A percentile compares a stretch with the other conserved stretches of the same genome.
phyloP scores from a whole-genome alignment of 768 basidiomycete species.

The Pholiota molesta region DNA sequence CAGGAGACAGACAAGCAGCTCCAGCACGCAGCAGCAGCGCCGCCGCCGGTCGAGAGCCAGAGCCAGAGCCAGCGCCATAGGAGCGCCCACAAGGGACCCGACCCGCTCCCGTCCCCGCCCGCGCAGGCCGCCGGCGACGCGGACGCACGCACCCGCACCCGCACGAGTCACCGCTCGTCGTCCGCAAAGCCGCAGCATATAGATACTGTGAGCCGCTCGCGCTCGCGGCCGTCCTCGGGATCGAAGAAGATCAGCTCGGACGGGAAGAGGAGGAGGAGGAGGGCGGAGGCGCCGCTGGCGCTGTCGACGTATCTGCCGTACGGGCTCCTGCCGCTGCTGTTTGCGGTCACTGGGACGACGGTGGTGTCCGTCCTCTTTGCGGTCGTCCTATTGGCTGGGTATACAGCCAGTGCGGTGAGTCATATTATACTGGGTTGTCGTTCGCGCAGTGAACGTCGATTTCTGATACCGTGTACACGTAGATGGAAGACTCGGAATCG shows the following conservation, averaged over 20 bases:
- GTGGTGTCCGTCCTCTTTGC: constrained; percentile 20
- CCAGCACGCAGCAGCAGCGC: constrained; percentile 6
- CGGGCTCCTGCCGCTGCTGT: constrained; percentile 25
- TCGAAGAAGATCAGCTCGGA: constrained; percentile 17
- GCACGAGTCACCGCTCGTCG: constrained; percentile 1
- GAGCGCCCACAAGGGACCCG: constrained; percentile 4
- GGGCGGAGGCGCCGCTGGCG: neutral
- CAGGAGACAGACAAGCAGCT: constrained; percentile 25
- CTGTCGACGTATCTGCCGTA: constrained; percentile 23
- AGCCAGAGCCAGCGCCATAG: neutral
- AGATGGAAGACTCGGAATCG: constrained; percentile 1
- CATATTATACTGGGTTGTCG: neutral
- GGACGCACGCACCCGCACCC: neutral
- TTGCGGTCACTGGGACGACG: constrained; percentile 25
- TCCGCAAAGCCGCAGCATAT: constrained; percentile 10
- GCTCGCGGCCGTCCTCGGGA: constrained; percentile 21
- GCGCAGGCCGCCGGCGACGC: constrained; percentile 1
- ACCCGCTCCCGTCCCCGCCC: neutral
- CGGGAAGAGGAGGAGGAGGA: neutral
- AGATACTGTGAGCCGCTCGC: constrained; percentile 16
- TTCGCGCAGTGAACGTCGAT: too few species aligned
- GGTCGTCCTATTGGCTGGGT: constrained; percentile 23
- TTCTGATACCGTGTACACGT: neutral
- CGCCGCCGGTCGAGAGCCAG: neutral
- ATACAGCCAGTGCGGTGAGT: constrained; percentile 20